phyloP scores from a whole-genome alignment of 495 filamentous ascomycete genomes.

The Cercophora samala region DNA sequence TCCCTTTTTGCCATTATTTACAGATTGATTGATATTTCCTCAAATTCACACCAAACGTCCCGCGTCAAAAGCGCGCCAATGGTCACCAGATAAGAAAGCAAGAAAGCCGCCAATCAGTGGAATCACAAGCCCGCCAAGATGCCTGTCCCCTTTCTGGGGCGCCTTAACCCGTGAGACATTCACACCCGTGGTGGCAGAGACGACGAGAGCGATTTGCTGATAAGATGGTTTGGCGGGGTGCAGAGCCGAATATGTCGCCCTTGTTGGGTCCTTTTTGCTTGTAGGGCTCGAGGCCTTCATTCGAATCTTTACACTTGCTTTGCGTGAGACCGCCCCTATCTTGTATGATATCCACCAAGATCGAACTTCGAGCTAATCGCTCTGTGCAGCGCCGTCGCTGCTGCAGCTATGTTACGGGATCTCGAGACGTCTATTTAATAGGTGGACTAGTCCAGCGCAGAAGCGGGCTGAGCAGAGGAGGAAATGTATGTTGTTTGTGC shows the following conservation, averaged over 20 bases:
- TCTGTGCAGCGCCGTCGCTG: constrained; percentile 62
- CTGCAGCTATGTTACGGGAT: constrained; percentile 78
- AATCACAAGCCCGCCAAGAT: constrained; percentile 49
- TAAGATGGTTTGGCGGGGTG: not conserved
- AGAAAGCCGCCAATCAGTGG: not conserved
- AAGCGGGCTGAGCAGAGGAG: constrained; percentile 58
- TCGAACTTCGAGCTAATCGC: constrained; percentile 27
- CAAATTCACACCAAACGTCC: not conserved
- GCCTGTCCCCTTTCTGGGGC: constrained; percentile 77
- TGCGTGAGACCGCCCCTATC: constrained; percentile 59
- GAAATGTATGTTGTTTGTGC: constrained; percentile 42
- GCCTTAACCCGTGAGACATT: constrained; percentile 63
- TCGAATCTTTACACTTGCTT: constrained; percentile 81
- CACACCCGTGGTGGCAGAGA: constrained; percentile 1
- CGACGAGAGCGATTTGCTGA: not conserved
- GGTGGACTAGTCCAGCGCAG: constrained; percentile 64
- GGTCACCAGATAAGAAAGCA: constrained; percentile 15
- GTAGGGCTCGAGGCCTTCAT: constrained; percentile 77
- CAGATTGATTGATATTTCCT: not conserved
- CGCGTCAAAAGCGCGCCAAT: constrained; percentile 10
- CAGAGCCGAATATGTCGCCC: constrained; percentile 75
- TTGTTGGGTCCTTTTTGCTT: constrained; percentile 76
- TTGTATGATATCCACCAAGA: not conserved
- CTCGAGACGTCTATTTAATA: constrained; percentile 80
- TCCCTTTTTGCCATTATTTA: not conserved